A percentile compares a stretch with the other conserved stretches of the same genome.
phyloP scores from a whole-genome alignment of 2,329 filamentous ascomycete genomes.

The Sordariomycetes sp. region DNA sequence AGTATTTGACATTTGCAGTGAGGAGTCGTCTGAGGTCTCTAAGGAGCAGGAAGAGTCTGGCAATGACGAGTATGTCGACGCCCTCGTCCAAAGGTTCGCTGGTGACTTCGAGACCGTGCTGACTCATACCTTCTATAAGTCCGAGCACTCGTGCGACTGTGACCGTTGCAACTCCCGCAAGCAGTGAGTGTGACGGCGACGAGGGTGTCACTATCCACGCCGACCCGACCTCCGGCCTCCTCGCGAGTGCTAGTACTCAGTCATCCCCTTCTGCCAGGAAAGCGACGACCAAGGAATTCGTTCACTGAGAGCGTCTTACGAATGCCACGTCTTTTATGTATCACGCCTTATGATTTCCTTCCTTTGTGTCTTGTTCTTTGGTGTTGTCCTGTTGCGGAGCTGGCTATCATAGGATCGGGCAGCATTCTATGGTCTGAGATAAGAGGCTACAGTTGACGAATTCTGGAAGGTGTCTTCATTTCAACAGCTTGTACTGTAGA shows the following conservation, averaged over 20 bases:
- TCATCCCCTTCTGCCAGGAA: constrained; percentile 38
- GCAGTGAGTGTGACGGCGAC: constrained; percentile 42
- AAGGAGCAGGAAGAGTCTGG: no score
- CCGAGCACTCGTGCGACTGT: no score
- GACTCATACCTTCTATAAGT: no score
- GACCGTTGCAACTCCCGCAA: constrained; percentile 27
- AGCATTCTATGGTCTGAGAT: constrained; percentile 27
- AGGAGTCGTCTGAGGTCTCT: no score
- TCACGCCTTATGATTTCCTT: no score
- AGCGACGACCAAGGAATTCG: constrained; percentile 20
- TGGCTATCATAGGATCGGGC: constrained; percentile 17
- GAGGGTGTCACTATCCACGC: constrained; percentile 46
- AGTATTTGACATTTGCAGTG: constrained; percentile 10
- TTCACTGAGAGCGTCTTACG: no score
- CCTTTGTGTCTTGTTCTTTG: background rate
- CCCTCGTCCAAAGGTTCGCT: constrained; percentile 8
- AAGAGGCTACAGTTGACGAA: constrained; percentile 21
- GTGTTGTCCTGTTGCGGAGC: background rate
- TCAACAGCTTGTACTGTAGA: constrained; percentile 29
- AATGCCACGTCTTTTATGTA: no score
- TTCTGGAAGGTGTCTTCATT: constrained; percentile 19
- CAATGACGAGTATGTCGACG: background rate
- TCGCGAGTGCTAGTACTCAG: constrained; percentile 29
- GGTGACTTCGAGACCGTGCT: no score
- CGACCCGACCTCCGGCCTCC: constrained; percentile 32